phyloP scores from a whole-genome alignment of 2,329 filamentous ascomycete genomes.

The Clarireedia monteithiana region DNA sequence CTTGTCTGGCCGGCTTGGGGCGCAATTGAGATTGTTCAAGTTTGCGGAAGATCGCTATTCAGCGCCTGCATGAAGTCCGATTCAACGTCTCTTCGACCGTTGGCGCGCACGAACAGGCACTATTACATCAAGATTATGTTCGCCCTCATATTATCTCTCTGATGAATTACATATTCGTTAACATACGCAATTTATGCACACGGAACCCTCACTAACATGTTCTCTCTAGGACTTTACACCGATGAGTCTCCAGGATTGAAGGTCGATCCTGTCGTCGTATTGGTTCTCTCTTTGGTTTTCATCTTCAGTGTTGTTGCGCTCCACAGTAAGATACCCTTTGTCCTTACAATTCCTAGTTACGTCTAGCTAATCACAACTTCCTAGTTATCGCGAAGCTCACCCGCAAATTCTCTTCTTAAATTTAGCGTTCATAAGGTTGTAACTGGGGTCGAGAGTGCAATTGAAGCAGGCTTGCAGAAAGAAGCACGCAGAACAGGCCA shows the following conservation, averaged over 20 bases:
- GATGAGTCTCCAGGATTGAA: slow-evolving; percentile 96
- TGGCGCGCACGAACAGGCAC: no score
- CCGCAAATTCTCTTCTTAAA: slow-evolving; percentile 61
- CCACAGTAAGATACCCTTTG: slow-evolving; percentile 61
- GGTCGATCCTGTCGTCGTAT: slow-evolving; percentile 94
- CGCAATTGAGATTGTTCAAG: no score
- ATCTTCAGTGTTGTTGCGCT: slow-evolving; percentile 98
- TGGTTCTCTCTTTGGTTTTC: slow-evolving; percentile 93
- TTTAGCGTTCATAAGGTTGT: background rate
- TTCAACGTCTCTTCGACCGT: no score
- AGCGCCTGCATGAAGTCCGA: no score
- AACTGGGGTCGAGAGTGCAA: background rate
- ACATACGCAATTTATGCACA: background rate
- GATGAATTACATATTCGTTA: background rate
- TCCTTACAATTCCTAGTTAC: background rate
- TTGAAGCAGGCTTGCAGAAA: background rate
- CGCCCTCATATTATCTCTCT: background rate
- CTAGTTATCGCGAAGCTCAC: slow-evolving; percentile 93
- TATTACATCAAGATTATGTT: no score
- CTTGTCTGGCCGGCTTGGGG: background rate
- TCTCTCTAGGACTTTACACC: slow-evolving; percentile 74
- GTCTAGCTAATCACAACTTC: no score
- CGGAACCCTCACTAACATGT: slow-evolving; percentile 8
- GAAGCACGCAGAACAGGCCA: background rate
- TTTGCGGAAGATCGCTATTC: no score